Evolutionary conservation across 768 basidiomycete species (phyloP).

Genomic region (Podaxis sp.): DNA sequence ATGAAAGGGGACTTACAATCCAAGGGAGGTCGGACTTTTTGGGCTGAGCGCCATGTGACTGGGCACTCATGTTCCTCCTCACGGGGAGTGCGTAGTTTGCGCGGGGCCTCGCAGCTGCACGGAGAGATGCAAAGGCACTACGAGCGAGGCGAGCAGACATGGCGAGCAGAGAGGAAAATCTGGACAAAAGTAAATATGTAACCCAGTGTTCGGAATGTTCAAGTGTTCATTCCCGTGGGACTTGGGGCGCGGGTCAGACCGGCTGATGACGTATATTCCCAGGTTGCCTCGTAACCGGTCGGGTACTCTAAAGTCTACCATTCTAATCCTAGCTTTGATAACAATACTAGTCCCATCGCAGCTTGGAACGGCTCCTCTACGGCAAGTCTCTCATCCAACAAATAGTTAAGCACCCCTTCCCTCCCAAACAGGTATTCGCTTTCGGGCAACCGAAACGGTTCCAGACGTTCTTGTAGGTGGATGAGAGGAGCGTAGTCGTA

Average conservation of each 20-base stretch:
- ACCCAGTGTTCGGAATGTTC: conserved; percentile 10
- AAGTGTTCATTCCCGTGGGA: conserved; percentile 19
- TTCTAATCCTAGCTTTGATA: conserved; percentile 35
- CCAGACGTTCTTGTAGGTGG: conserved; percentile 31
- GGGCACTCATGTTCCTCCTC: conserved; percentile 33
- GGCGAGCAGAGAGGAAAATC: conserved; percentile 9
- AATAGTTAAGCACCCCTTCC: conserved; percentile 25
- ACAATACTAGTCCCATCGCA: conserved; percentile 45
- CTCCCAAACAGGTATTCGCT: conserved; percentile 18
- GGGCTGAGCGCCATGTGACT: conserved; percentile 32
- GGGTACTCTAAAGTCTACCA: conserved; percentile 22
- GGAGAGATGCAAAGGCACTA: conserved; percentile 29
- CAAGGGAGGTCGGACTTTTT: conserved; percentile 42
- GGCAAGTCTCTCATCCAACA: conserved; percentile 34
- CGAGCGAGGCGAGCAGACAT: conserved; percentile 42
- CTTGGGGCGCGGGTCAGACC: conserved; percentile 35
- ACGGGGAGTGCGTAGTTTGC: conserved; percentile 22
- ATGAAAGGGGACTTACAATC: conserved; percentile 32
- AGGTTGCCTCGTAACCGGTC: conserved; percentile 2
- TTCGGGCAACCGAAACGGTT: conserved; percentile 23
- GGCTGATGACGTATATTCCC: conserved; percentile 21
- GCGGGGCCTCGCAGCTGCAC: conserved; percentile 29
- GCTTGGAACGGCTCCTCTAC: conserved; percentile 40
- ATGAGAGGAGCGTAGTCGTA: conserved; percentile 15
- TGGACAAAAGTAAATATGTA: neutral